Evolutionary conservation across 371 early-diverging fungal genomes (phyloP).

Genomic region (Sporodiniella umbellata): DNA sequence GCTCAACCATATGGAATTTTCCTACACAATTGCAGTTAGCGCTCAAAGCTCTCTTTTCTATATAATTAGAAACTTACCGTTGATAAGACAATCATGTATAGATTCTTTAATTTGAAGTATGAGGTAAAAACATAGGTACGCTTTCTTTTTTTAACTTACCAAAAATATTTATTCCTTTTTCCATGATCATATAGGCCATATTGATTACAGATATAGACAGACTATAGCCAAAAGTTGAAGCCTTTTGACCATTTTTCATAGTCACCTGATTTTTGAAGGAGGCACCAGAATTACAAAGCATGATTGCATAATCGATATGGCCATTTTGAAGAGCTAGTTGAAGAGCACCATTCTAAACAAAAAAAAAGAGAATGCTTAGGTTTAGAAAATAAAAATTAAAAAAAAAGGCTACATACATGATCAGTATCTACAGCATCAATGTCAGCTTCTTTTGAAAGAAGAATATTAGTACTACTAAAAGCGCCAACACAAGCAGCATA

Average conservation of each 20-base stretch:
- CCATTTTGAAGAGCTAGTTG: slow-evolving; percentile 46
- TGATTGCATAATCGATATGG: slow-evolving; percentile 53
- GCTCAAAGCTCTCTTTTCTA: no score
- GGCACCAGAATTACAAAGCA: slow-evolving; percentile 51
- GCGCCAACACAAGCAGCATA: slow-evolving; percentile 60
- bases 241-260: slow-evolving; percentile 23
- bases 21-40: no score
- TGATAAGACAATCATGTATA: slow-evolving; percentile 43
- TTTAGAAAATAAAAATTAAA: background rate
- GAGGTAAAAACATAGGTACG: background rate
- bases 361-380: background rate
- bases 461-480: slow-evolving; percentile 49
- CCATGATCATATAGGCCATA: slow-evolving; percentile 53
- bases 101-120: slow-evolving; percentile 18
- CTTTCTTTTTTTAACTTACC: slow-evolving; percentile 22
- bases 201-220: slow-evolving; percentile 48
- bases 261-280: slow-evolving; percentile 19
- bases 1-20: slow-evolving; percentile 51
- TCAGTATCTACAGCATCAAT: slow-evolving; percentile 48
- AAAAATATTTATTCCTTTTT: slow-evolving; percentile 23
- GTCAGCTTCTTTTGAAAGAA: slow-evolving; percentile 29
- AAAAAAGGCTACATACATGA: slow-evolving; percentile 20
- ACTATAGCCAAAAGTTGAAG: slow-evolving; percentile 36
- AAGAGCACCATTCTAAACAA: slow-evolving; percentile 40
- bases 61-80: slow-evolving; percentile 27